Evolutionary conservation across 176 grass and related monocot species (phyloP).

Genomic region (Zoysia pacifica): DNA sequence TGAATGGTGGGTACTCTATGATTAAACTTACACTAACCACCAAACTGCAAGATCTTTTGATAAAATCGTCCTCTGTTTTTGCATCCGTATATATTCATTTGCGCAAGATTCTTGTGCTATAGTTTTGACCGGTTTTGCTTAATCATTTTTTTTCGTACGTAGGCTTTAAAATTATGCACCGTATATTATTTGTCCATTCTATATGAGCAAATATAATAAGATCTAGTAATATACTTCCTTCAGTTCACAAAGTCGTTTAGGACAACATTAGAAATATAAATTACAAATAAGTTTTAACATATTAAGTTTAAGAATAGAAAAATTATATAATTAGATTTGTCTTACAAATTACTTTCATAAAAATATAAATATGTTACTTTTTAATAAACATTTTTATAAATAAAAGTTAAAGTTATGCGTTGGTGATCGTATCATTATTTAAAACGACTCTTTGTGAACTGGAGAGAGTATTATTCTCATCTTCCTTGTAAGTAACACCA

Average conservation of each 20-base stretch:
- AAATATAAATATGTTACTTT: too few relatives aligned
- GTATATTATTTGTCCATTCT: slow-evolving; percentile 2
- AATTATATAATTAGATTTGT: too few relatives aligned
- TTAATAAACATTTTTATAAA: too few relatives aligned
- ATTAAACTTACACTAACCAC: slow-evolving; percentile 27
- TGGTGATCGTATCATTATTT: too few relatives aligned
- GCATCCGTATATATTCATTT: not conserved
- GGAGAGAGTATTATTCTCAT: not conserved
- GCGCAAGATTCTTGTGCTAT: not conserved
- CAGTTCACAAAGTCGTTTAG: too few relatives aligned
- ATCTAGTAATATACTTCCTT: not conserved
- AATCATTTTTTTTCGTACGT: slow-evolving; percentile 16
- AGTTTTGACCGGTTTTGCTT: not conserved
- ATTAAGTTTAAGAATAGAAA: too few relatives aligned
- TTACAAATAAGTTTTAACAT: too few relatives aligned
- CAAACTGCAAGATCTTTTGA: slow-evolving; percentile 26
- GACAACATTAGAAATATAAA: too few relatives aligned
- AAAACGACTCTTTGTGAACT: too few relatives aligned
- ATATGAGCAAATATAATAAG: not conserved
- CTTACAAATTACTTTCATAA: too few relatives aligned
- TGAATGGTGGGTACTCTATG: slow-evolving; percentile 33
- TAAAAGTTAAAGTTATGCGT: too few relatives aligned
- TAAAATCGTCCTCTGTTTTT: not conserved
- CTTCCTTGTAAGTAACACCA: slow-evolving; percentile 26
- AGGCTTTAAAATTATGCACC: not conserved